A percentile compares a stretch with the other conserved stretches of the same genome.
Evolutionary conservation across 805 yeast genomes (phyloP).

Genomic region (Debaryomyces prosopidis): DNA sequence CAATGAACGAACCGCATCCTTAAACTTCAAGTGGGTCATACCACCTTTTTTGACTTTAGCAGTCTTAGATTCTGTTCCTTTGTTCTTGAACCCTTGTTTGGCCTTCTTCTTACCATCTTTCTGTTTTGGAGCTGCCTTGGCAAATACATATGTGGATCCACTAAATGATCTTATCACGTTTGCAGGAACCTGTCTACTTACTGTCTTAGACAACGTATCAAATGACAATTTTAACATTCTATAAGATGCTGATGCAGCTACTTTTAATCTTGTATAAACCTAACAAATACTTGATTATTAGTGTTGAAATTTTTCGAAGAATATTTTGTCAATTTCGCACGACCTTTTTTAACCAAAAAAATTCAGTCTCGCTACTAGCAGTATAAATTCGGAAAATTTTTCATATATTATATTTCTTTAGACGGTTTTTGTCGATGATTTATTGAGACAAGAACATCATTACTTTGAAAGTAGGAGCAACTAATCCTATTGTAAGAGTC

Average conservation of each 20-base stretch:
- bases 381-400: background rate
- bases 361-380: background rate
- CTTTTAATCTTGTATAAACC: background rate
- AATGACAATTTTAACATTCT: slow-evolving; percentile 8
- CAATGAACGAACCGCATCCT: slow-evolving; percentile 35
- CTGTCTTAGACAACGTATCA: slow-evolving; percentile 1
- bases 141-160: slow-evolving; percentile 10
- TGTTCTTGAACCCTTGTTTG: slow-evolving; percentile 22
- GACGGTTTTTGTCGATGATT: background rate
- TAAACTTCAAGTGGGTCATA: slow-evolving; percentile 40
- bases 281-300: background rate
- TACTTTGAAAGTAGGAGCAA: background rate
- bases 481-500: background rate
- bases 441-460: background rate
- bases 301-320: background rate
- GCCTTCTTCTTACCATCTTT: slow-evolving; percentile 25
- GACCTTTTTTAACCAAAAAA: background rate
- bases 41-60: slow-evolving; percentile 36
- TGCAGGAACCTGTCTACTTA: background rate
- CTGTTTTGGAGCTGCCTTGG: slow-evolving; percentile 16
- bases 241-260: background rate
- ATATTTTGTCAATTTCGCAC: background rate
- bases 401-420: background rate
- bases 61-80: slow-evolving; percentile 10
- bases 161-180: slow-evolving; percentile 9